Conservation (phyloP, 495 filamentous ascomycete species). For the Patellaria atrata region DNA sequence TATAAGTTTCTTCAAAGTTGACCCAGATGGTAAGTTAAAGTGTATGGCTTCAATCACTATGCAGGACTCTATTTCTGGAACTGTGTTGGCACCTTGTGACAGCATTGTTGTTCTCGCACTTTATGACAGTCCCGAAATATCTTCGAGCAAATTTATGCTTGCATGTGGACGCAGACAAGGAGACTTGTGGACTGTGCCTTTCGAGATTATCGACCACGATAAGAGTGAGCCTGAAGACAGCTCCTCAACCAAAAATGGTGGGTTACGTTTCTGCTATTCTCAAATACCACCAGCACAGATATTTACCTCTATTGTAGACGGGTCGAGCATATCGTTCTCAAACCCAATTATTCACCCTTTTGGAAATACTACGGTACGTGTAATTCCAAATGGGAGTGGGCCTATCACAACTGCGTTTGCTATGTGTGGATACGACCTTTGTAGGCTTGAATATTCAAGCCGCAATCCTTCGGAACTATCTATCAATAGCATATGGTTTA, state of each 20-base stretch:
- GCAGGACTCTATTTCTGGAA: too few relatives aligned
- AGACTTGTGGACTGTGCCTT: too few relatives aligned
- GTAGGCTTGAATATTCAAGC: conserved; percentile 4
- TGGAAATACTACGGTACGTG: conserved; percentile 9
- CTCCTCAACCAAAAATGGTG: conserved; percentile 1
- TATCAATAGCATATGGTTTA: conserved; percentile 22
- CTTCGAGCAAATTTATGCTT: too few relatives aligned
- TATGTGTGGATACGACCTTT: conserved; percentile 15
- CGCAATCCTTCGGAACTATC: conserved; percentile 2
- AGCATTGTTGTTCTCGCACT: too few relatives aligned
- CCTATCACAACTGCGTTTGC: conserved; percentile 13
- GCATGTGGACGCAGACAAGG: too few relatives aligned
- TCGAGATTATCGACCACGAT: too few relatives aligned
- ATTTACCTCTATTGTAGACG: neutral
- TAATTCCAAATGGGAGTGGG: conserved; percentile 4
- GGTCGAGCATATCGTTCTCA: conserved; percentile 7
- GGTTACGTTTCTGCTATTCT: neutral
- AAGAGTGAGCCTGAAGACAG: neutral
- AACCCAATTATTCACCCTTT: conserved; percentile 3
- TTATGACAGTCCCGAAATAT: too few relatives aligned
- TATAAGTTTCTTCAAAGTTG: too few relatives aligned
- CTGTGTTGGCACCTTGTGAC: too few relatives aligned
- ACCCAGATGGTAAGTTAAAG: too few relatives aligned
- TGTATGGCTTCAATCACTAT: too few relatives aligned
- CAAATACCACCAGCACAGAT: neutral